Evolutionary conservation across 768 basidiomycete species (phyloP).

Genomic region (Multifurca ochricompacta): DNA sequence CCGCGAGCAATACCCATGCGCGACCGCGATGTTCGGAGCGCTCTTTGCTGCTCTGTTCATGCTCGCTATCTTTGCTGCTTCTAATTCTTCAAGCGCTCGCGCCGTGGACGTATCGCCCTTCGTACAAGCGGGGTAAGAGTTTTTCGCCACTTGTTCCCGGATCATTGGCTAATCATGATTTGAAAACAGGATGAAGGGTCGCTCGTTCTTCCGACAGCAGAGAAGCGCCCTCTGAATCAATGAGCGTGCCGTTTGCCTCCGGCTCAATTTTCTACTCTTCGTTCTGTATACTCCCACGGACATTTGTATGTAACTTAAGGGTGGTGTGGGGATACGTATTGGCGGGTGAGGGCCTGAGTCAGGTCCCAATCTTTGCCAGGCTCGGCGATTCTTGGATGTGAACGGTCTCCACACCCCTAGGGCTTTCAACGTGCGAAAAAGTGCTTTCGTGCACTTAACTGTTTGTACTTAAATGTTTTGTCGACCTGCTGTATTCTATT

Average conservation of each 20-base stretch:
- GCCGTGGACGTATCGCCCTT: conserved; percentile 13
- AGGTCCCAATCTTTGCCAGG: background rate
- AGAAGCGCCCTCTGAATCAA: conserved; percentile 3
- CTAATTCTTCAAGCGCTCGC: conserved; percentile 16
- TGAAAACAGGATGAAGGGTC: conserved; percentile 10
- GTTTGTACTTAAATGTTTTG: conserved; percentile 6
- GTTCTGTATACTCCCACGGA: conserved; percentile 7
- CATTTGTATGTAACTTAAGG: conserved; percentile 15
- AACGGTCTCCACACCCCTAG: background rate
- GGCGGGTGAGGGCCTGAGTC: background rate
- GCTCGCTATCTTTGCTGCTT: conserved; percentile 9
- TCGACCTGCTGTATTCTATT: conserved; percentile 15
- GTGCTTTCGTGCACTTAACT: conserved; percentile 1
- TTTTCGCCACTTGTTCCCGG: background rate
- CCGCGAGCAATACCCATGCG: background rate
- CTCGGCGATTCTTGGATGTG: conserved; percentile 1
- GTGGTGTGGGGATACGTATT: background rate
- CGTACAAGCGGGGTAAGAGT: conserved; percentile 6
- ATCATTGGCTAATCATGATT: background rate
- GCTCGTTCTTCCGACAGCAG: conserved; percentile 10
- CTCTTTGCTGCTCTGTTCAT: conserved; percentile 19
- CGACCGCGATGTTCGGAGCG: conserved; percentile 18
- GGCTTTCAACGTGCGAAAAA: conserved; percentile 4
- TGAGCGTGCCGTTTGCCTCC: conserved; percentile 2
- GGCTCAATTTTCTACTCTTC: background rate